Percentiles rank a stretch among this genome's conserved stretches.
phyloP scores from a whole-genome alignment of 2,329 filamentous ascomycete genomes.

The Cladosporium sp. region DNA sequence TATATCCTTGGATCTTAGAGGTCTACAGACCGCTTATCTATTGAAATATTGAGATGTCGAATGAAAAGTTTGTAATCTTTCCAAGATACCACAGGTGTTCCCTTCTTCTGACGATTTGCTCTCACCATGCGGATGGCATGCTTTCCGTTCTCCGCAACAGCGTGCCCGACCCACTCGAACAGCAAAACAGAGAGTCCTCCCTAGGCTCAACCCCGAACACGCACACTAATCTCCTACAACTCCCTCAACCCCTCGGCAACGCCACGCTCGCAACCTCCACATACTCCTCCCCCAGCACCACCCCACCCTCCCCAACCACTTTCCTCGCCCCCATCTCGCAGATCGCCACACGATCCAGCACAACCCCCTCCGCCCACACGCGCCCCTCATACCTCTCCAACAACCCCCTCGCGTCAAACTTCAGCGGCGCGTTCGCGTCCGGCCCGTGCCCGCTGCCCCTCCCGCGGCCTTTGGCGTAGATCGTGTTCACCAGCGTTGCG shows the following conservation, averaged over 20 bases:
- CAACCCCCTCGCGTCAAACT: constrained; percentile 37
- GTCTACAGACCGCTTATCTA: constrained; percentile 1
- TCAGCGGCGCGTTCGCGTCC: constrained; percentile 31
- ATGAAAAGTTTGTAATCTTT: constrained; percentile 5
- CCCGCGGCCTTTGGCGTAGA: constrained; percentile 56
- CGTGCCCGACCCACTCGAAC: too few relatives aligned
- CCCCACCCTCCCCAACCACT: constrained; percentile 45
- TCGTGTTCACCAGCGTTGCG: constrained; percentile 79
- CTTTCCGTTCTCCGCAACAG: too few relatives aligned
- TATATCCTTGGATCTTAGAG: constrained; percentile 4
- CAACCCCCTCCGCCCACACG: constrained; percentile 63
- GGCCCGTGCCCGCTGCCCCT: constrained; percentile 26
- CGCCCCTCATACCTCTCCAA: constrained; percentile 56
- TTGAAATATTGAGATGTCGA: constrained; percentile 2
- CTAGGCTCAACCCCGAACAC: too few relatives aligned
- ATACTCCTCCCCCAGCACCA: constrained; percentile 48
- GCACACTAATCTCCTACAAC: too few relatives aligned
- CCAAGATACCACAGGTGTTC: too few relatives aligned
- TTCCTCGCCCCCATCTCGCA: constrained; percentile 84
- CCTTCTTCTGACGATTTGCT: too few relatives aligned
- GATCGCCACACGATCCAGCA: constrained; percentile 65
- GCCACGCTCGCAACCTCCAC: constrained; percentile 37
- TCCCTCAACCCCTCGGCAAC: constrained; percentile 11
- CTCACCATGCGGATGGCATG: too few relatives aligned
- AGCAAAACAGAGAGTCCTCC: too few relatives aligned